Conservation (phyloP, 2,329 filamentous ascomycete species). For the Fusarium oligoseptatum region DNA sequence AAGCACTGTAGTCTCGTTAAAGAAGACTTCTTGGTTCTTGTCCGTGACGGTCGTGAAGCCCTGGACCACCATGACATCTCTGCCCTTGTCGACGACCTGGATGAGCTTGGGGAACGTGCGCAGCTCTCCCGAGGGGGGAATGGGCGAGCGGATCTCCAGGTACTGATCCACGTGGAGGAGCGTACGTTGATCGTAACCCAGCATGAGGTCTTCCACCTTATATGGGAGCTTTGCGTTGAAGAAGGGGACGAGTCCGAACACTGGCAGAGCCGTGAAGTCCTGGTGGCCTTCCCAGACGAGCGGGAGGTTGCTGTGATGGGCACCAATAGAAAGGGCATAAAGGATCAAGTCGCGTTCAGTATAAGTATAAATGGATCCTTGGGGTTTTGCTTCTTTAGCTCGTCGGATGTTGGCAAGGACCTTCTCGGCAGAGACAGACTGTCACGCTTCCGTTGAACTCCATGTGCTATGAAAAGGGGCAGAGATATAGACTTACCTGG, state of each 20-base stretch:
- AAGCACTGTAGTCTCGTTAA: conserved; percentile 94
- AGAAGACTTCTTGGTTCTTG: conserved; percentile 91
- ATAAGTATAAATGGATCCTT: conserved; percentile 79
- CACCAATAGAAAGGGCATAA: conserved; percentile 95
- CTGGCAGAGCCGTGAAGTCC: conserved; percentile 92
- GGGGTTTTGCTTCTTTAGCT: conserved; percentile 78
- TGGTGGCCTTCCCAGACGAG: conserved; percentile 91
- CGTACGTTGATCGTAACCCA: conserved; percentile 99
- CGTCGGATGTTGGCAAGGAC: conserved; percentile 84
- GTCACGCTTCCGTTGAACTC: background rate
- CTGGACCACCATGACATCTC: conserved; percentile 81
- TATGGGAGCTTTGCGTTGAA: conserved; percentile 88
- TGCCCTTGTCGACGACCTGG: conserved; percentile 98
- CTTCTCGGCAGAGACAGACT: conserved; percentile 54
- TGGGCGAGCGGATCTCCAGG: conserved; percentile 91
- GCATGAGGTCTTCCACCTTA: conserved; percentile 84
- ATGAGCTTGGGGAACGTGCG: conserved; percentile 79
- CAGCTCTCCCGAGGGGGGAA: conserved; percentile 80
- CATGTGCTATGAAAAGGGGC: background rate
- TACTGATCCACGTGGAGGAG: conserved; percentile 98
- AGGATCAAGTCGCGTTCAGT: conserved; percentile 90
- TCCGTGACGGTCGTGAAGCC: conserved; percentile 86
- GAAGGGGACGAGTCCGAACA: conserved; percentile 95
- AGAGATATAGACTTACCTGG: background rate
- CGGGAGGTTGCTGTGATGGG: conserved; percentile 88